Evolutionary conservation across 2,329 filamentous ascomycete species (phyloP), one percentile per base, ranked within the genome.

Genomic region (Cladosporium cucumerinum): DNA sequence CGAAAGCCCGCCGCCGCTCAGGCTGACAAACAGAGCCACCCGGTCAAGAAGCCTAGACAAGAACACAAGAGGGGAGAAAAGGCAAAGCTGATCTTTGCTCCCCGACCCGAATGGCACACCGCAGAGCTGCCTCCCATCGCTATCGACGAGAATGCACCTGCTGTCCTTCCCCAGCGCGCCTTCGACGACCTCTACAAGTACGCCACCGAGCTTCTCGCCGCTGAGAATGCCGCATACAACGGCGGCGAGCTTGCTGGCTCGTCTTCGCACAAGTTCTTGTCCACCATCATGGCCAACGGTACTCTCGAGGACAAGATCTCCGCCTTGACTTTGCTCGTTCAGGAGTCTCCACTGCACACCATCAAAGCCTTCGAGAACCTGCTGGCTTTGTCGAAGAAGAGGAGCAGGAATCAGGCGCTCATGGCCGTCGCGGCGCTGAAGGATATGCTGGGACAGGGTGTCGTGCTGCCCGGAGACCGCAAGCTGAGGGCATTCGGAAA

Each of bases 281-380:
- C 93, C 1, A 96, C 93, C 21, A 97, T 99, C 76, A 97, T 98
- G 91, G 83, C 92, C 11, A 96, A 93, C 1, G 95, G 95, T 82
- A 99, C 96, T 11, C 86, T 98, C 71, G 96, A 93, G 64, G 95
- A 99, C 77, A 98, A 97, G 77, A 90, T 98, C 51, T 99, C 95
- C 2, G 96, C 95, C 3, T 82, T 99, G 73, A 99, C 95, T 5
- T 83, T 99, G 70, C 90, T 95, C 64, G 88, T 97, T 14, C 96
- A 99, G 80, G 95, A 99, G 78, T 98, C 96, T 10, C 95, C 95
- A 21, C 81, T 98, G 60, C 95, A 99, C 78, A 98, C 93, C 67
- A 89, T 87, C 68, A 94, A 95, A 74, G 90, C 93, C 0, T 88
- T 98, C 67, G 94, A 98, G 71, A 92, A 87, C 67, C 82, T 99